Percentiles rank a stretch among this genome's conserved stretches.
Conservation (phyloP, 176 grass and related monocot genomes). For the Aegilops speltoides region DNA sequence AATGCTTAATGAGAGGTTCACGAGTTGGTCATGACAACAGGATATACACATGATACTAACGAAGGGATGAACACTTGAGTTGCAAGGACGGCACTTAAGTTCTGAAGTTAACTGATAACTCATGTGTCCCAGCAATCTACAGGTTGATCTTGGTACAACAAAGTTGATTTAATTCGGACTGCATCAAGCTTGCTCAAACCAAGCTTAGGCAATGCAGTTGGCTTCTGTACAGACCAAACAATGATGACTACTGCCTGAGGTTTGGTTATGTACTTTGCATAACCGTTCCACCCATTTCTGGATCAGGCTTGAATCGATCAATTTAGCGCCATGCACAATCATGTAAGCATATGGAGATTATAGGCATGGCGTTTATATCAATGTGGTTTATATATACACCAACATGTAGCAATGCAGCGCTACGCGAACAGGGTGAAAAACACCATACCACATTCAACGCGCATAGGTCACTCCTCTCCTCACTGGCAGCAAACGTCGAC, state of each 20-base stretch:
- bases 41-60: neutral
- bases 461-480: constrained; percentile 52
- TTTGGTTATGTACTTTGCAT: neutral
- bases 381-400: neutral
- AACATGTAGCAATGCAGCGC: neutral
- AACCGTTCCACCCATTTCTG: neutral
- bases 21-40: neutral
- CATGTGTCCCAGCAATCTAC: neutral
- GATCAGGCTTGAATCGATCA: neutral
- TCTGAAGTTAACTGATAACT: neutral
- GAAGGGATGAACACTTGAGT: neutral
- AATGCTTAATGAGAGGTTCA: neutral
- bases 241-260: neutral
- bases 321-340: neutral
- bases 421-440: neutral
- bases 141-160: neutral
- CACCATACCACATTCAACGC: constrained; percentile 64
- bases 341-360: neutral
- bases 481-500: constrained; percentile 42
- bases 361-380: neutral
- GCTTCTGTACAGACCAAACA: neutral
- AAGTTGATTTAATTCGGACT: neutral
- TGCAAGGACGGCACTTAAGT: neutral
- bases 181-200: neutral
- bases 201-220: neutral